Evolutionary conservation across 805 yeast genomes (phyloP), one percentile per base, ranked within the genome.

Genomic region (Saturnispora mendoncae): DNA sequence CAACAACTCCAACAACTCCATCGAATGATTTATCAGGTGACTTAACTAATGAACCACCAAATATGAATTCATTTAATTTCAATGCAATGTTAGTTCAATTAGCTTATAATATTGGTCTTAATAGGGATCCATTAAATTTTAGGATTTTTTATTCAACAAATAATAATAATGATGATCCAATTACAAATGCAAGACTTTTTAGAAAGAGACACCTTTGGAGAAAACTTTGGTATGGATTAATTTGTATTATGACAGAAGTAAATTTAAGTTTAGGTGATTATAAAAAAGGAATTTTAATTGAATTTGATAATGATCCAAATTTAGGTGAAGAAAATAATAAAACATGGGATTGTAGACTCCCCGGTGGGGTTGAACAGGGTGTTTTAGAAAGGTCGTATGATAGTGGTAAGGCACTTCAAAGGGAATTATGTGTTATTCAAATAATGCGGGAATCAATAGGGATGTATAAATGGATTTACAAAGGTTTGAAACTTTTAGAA

Each of bases 71-170:
- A 4, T 58, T 65, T 4, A 60, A 54, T 34, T 63, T 60, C 39
- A 54, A 60, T 52, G 49, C 56, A 19, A 55, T 55, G 52, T 49
- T 71, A 31, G 57, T 70, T 9, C 67, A 68, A 39, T 55, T 69
- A 53, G 76, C 76, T 2, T 60, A 59, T 41, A 63, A 68, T 3
- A 59, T 71, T 25, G 76, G 76, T 1, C 50, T 72, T 38, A 67
- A 71, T 46, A 51, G 77, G 20, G 77, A 72, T 48, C 75, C 75
- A 1, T 60, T 66, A 30, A 59, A 63, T 41, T 68, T 62, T 50
- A 57, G 58, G 28, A 59, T 60, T 42, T 57, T 59, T 42, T 59
- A 62, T 43, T 43, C 48, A 15, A 37, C 41, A 9, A 32, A n/a
- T 12, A 39, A 53, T 9, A 46, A 50, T 13, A 45, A 53, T 3